Evolutionary conservation across 2,329 filamentous ascomycete genomes (phyloP), one percentile per base, ranked within the genome.

Genomic region (Diplodia intermedia): DNA sequence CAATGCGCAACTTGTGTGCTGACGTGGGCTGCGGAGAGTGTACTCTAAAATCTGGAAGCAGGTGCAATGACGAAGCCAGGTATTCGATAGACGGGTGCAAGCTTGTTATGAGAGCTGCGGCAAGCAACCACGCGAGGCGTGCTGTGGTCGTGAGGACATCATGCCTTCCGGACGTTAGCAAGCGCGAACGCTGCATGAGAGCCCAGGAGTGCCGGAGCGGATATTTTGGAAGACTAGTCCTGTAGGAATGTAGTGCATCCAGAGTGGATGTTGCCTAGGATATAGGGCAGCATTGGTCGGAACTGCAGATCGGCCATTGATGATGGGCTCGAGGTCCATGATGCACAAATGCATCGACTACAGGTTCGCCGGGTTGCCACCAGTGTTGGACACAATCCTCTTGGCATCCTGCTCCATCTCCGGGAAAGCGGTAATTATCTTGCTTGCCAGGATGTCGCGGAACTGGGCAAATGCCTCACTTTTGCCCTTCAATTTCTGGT

Each of bases 401-500:
- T 81, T 80, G 6, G 89, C 83, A 70, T 89, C 86, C 38, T 79
- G 79, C 63, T 78, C 79, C 72, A 86, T 82, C 60, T 87, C 87
- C 2, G 86, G 86, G 74, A 89, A 86, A 6, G 82, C 86, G 67
- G 82, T 82, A 67, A 82, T 83, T 76, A 89, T 85, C 75, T 88
- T 86, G 71, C 82, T 77, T 3, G 85, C 87, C 70, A 89, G 77
- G 50, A 88, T 82, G 75, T 89, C 85, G 68, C 86, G 82, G 70
- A 90, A 87, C 54, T 81, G 77, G 12, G 82, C 83, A 76, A 88
- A 89, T 1, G 86, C 88, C 72, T 88, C 83, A 67, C 81, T 82
- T 72, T 87, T 86, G 38, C 88, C 88, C 71, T 86, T 88, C 63
- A 89, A 77, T 76, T 86, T 84, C 73, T 89, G 86, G 71, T 90